Base-by-base conservation (phyloP, 2,329 filamentous ascomycete species). In the Xylaria sp. region DNA sequence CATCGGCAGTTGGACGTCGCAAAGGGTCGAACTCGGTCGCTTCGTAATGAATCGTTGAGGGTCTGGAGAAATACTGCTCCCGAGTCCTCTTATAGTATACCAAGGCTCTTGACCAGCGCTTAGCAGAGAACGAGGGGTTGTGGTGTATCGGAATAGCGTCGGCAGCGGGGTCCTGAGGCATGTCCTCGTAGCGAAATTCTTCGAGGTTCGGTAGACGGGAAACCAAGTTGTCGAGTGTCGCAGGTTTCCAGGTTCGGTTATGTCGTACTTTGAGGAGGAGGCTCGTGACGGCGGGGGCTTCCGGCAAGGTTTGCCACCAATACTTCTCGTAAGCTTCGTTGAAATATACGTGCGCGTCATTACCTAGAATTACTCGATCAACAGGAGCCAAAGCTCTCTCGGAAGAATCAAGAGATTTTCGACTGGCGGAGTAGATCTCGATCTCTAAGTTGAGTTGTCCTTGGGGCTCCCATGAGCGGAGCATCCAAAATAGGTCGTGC, bases 391-490 rank as follows among this genome's bases (percentile, higher is more conserved):
- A 52, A 40, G 35, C 19, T 52, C 21, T 52, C 33, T 40, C 35
- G 15, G 48, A 25, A 52, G 33, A 11, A 19, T 52, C 35, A 52
- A 40, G 19, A 52, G 33, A 38, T 40, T 40, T 17, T 40, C 21
- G 33, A 38, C 33, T 40, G 21, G 35, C 13, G 40, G 48, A 40
- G 48, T 43, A 53, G 23, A 53, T 43, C 49, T 53, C 37, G 37
- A 41, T 53, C 37, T 43, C 49, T 43, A 53, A 43, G 23, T 41
- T 40, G 25, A 43, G 37, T 43, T 53, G 49, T 23, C 49, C 49
- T 53, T 53, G 49, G 49, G 48, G 49, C 37, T 51, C 37, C 49
- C 49, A 53, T 41, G 49, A 41, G 49, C 49, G 31, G 49, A 53
- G 49, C 25, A 53, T 53, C 35, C 49, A 43, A 53, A 53, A 43